Evolutionary conservation across 495 filamentous ascomycete genomes (phyloP).

Genomic region (Viridothelium virens): DNA sequence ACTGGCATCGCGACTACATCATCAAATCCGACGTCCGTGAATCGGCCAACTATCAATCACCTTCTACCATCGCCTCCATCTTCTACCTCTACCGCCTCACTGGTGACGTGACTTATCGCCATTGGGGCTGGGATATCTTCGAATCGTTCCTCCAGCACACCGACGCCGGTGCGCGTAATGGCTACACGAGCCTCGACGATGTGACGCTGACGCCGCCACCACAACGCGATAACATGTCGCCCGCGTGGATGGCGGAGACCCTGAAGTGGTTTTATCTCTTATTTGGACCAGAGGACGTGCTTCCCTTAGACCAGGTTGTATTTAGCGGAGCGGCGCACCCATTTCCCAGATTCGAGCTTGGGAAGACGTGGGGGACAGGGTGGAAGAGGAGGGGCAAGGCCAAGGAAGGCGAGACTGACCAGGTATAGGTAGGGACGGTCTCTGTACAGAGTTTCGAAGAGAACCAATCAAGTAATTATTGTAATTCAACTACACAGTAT

Average conservation of each 20-base stretch:
- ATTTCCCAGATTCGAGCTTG: slow-evolving; percentile 76
- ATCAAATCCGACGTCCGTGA: slow-evolving; percentile 59
- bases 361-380: slow-evolving; percentile 71
- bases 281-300: slow-evolving; percentile 75
- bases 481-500: no score
- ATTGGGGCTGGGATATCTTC: slow-evolving; percentile 99
- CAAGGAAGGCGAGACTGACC: slow-evolving; percentile 21
- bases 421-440: background rate
- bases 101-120: slow-evolving; percentile 77
- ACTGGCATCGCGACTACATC: slow-evolving; percentile 53
- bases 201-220: slow-evolving; percentile 43
- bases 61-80: slow-evolving; percentile 88
- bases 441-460: background rate
- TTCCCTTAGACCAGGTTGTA: slow-evolving; percentile 77
- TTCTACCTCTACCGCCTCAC: slow-evolving; percentile 99
- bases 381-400: slow-evolving; percentile 67
- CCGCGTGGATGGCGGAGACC: slow-evolving; percentile 78
- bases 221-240: slow-evolving; percentile 38
- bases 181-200: slow-evolving; percentile 74
- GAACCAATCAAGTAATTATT: background rate
- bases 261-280: slow-evolving; percentile 96
- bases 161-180: slow-evolving; percentile 57
- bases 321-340: slow-evolving; percentile 96
- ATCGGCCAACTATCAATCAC: slow-evolving; percentile 87
- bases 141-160: slow-evolving; percentile 81